Evolutionary conservation across 352 stramenopile species (phyloP).

Genomic region (Hyaloperonospora brassicae): DNA sequence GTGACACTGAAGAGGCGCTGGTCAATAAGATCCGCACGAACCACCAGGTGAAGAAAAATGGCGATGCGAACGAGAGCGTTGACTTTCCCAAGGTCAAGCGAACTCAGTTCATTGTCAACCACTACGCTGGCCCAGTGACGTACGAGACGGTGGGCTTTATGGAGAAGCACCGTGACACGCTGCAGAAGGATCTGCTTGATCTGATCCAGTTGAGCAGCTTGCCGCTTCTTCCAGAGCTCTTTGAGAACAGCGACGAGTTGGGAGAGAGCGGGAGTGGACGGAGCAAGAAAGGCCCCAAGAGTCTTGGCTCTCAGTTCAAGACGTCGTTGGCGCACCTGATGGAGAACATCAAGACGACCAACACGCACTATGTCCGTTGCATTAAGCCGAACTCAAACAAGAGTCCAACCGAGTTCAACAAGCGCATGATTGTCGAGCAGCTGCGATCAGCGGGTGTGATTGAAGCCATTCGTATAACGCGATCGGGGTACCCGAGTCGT

Average conservation of each 20-base stretch:
- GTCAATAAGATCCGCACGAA: conserved; percentile 86
- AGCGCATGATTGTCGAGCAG: conserved; percentile 88
- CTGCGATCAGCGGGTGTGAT: conserved; percentile 88
- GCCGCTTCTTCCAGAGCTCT: conserved; percentile 59
- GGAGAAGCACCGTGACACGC: conserved; percentile 93
- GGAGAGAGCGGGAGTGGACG: conserved; percentile 32
- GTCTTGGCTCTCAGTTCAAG: conserved; percentile 81
- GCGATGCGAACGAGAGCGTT: conserved; percentile 64
- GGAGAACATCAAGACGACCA: conserved; percentile 81
- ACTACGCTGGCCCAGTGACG: conserved; percentile 92
- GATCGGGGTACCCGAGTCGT: conserved; percentile 87
- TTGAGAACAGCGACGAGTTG: conserved; percentile 51
- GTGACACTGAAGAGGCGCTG: conserved; percentile 79
- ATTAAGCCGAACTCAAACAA: conserved; percentile 88
- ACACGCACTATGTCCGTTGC: conserved; percentile 84
- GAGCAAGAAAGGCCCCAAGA: conserved; percentile 60
- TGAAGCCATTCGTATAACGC: conserved; percentile 88
- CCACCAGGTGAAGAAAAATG: conserved; percentile 61
- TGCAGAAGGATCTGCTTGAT: conserved; percentile 92
- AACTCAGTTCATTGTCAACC: conserved; percentile 92
- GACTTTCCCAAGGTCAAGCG: conserved; percentile 85
- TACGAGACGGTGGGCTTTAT: conserved; percentile 94
- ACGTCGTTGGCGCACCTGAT: conserved; percentile 71
- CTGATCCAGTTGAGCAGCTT: conserved; percentile 74
- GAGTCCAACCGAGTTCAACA: conserved; percentile 79